Conservation (phyloP, 2,329 filamentous ascomycete species). For the Capronia coronata region DNA sequence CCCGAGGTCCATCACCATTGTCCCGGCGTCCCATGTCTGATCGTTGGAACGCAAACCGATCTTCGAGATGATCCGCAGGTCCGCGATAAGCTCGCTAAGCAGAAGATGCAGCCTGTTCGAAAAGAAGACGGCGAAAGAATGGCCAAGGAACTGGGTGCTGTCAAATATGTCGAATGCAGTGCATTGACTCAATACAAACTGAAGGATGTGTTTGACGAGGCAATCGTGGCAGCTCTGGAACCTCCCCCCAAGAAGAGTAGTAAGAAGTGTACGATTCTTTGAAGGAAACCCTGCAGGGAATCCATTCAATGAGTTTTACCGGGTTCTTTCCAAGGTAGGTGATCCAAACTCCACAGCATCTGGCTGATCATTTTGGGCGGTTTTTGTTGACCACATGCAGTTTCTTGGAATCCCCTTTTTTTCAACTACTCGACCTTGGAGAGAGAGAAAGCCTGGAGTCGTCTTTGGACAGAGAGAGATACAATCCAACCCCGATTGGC, state of each 20-base stretch:
- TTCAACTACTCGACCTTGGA: conserved; percentile 1
- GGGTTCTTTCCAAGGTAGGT: conserved; percentile 16
- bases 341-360: too few species aligned
- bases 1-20: conserved; percentile 98
- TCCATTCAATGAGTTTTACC: conserved; percentile 4
- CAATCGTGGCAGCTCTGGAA: conserved; percentile 91
- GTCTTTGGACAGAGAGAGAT: conserved; percentile 16
- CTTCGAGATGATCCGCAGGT: conserved; percentile 82
- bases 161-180: conserved; percentile 99
- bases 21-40: conserved; percentile 92
- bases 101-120: conserved; percentile 90
- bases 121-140: conserved; percentile 92
- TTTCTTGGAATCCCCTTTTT: too few species aligned
- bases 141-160: conserved; percentile 93
- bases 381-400: too few species aligned
- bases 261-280: conserved; percentile 66
- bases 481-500: conserved; percentile 1
- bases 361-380: background rate
- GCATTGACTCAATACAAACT: conserved; percentile 96
- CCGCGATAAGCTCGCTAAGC: conserved; percentile 83
- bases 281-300: conserved; percentile 28
- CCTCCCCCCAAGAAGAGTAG: conserved; percentile 73
- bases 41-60: conserved; percentile 97
- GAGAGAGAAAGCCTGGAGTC: conserved; percentile 6
- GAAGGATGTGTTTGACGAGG: conserved; percentile 99